These are phyloP conservation scores for Coffea humblotiana DNA, from an alignment of 305 asterid species.

Conservation along the genomic window DNA sequence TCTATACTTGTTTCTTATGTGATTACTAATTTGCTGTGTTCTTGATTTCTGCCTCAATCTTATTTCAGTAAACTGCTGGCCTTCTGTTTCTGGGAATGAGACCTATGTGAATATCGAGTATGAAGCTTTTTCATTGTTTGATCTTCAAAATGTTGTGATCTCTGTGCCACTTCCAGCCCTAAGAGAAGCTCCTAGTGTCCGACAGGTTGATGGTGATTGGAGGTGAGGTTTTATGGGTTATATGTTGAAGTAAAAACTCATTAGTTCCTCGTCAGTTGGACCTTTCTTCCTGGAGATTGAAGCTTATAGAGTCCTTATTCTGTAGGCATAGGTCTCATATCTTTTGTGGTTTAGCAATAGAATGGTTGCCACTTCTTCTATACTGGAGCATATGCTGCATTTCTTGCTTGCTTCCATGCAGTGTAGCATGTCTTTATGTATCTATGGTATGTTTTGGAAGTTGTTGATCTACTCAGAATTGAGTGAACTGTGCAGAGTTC, in stretches of 20 bases:
- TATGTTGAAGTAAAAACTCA: not conserved
- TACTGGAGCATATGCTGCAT: not conserved
- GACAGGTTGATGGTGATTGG: slow-evolving; percentile 89
- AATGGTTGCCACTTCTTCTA: not conserved
- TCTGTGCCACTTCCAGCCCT: slow-evolving; percentile 93
- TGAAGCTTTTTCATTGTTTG: slow-evolving; percentile 71
- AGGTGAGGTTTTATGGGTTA: slow-evolving; percentile 41
- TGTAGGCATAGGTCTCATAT: not conserved
- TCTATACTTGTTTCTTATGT: not conserved
- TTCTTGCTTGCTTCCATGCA: not conserved
- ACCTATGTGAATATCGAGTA: slow-evolving; percentile 84
- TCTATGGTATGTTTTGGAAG: not conserved
- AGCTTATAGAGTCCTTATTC: not conserved
- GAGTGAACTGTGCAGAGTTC: not conserved
- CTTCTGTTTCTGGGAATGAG: slow-evolving; percentile 79
- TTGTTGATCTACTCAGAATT: not conserved
- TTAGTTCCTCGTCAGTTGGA: not conserved
- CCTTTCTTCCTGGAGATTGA: not conserved
- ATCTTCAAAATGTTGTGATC: slow-evolving; percentile 78
- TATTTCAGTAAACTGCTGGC: slow-evolving; percentile 91
- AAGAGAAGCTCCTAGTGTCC: slow-evolving; percentile 71
- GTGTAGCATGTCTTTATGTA: not conserved
- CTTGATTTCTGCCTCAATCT: slow-evolving; percentile 14
- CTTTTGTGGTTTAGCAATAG: not conserved
- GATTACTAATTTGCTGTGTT: slow-evolving; percentile 3